A percentile compares a stretch with the other conserved stretches of the same genome.
These are phyloP conservation scores for Cyberlindnera petersonii DNA, from an alignment of 805 yeast species.

Conservation along the genomic window DNA sequence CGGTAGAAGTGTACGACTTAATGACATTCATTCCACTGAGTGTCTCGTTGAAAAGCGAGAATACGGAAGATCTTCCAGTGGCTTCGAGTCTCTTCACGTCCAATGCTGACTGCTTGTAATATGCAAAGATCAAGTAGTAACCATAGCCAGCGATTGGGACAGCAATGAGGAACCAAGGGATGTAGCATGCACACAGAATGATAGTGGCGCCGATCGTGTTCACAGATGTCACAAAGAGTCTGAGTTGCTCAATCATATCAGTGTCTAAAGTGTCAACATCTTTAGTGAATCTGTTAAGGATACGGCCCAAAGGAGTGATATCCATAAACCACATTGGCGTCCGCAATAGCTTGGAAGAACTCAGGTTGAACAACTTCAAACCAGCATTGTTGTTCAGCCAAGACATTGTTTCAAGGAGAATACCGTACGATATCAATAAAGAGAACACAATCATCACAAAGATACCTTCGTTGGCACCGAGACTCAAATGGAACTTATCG, in stretches of 20 bases:
- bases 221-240: constrained; percentile 47
- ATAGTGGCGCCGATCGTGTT: constrained; percentile 53
- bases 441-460: constrained; percentile 51
- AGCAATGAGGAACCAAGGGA: constrained; percentile 72
- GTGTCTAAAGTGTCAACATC: constrained; percentile 79
- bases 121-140: too few relatives aligned
- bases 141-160: constrained; percentile 46
- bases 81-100: constrained; percentile 78
- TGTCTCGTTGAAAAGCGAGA: constrained; percentile 65
- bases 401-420: too few relatives aligned
- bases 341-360: too few relatives aligned
- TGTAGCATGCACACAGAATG: constrained; percentile 57
- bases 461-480: constrained; percentile 64
- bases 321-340: constrained; percentile 82
- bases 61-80: constrained; percentile 61
- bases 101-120: too few relatives aligned
- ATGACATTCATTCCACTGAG: constrained; percentile 62
- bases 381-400: too few relatives aligned
- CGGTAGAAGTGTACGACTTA: constrained; percentile 51
- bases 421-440: too few relatives aligned
- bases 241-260: constrained; percentile 60
- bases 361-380: too few relatives aligned
- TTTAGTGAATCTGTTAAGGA: constrained; percentile 45
- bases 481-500: constrained; percentile 42
- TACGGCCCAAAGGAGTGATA: constrained; percentile 51